Evolutionary conservation across 345 rosid species (phyloP), one percentile per base, ranked within the genome.

Genomic region (Sapria himalayana): DNA sequence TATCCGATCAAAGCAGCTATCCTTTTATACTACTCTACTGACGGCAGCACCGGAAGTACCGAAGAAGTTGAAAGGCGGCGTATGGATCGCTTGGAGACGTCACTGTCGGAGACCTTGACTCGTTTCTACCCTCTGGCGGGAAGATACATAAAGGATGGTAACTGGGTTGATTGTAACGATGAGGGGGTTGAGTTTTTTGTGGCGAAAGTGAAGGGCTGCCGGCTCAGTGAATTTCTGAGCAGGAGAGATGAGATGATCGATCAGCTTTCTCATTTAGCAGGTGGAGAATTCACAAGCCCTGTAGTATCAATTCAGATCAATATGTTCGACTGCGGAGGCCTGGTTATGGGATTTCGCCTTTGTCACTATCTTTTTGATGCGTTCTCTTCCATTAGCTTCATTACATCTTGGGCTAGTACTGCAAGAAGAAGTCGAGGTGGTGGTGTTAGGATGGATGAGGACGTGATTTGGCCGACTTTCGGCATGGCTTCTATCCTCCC

Each of bases 71-170:
- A 19, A 9, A 39, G 24, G 21, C 19, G 19, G n/a, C n/a, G n/a
- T n/a, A n/a, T n/a, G 6, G 18, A 14, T 18, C 36, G 19, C 15
- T 4, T 54, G 29, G 20, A 45, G 33, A 29, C 11, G 2, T 33
- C 68, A 6, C 13, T 63, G 2, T 19, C 68, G 4, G 20, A 57
- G 7, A 37, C 56, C 17, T 41, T 63, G 5, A 16, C 60, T 9
- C 39, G 17, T 9, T 63, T 39, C 40, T 63, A 63, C 29, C 68
- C 68, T 2, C 46, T 63, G 7, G 64, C 64, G 9, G 68, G 68
- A 3, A 37, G 60, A 8, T 41, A 34, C 22, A 25, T 46, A 8
- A 33, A 17, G 1, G 50, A 32, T 7, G 45, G 50, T 19, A 12
- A 2, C 25, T 33, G 27, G 7, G 15, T 58, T 15, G 60, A 63